Conservation (phyloP, 2,329 filamentous ascomycete genomes). For the Elsinoe necatrix region DNA sequence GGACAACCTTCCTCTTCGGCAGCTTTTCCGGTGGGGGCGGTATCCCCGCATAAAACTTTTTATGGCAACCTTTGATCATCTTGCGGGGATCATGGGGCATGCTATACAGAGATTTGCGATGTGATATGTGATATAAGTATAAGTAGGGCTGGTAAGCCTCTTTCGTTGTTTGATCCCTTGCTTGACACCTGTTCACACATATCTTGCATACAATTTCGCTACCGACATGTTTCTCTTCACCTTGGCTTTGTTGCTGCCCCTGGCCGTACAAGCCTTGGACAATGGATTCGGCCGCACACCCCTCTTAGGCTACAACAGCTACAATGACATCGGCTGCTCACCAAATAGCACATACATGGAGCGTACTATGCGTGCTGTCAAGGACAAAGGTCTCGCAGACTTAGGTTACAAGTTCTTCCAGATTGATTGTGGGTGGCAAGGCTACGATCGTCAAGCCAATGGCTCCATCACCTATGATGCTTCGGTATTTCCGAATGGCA, state of each 20-base stretch:
- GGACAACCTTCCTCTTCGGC: conserved; percentile 8
- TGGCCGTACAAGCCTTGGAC: conserved; percentile 18
- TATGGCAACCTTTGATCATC: conserved; percentile 2
- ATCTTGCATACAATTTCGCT: not conserved
- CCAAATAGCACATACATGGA: conserved; percentile 21
- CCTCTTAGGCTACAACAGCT: conserved; percentile 25
- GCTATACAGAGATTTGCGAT: not conserved
- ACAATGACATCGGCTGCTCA: conserved; percentile 23
- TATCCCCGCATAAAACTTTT: not conserved
- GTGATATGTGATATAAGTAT: not conserved
- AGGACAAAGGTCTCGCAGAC: conserved; percentile 13
- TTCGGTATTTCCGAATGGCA: conserved; percentile 43
- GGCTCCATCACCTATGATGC: conserved; percentile 45
- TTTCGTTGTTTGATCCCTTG: not conserved
- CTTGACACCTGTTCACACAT: not conserved
- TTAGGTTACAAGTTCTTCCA: conserved; percentile 51
- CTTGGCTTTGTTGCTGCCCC: not conserved
- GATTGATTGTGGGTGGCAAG: conserved; percentile 52
- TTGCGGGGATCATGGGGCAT: conserved; percentile 7
- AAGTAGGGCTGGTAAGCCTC: not conserved
- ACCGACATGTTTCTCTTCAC: not conserved
- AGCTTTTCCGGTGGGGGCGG: conserved; percentile 7
- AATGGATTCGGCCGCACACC: conserved; percentile 26
- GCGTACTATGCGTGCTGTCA: conserved; percentile 21
- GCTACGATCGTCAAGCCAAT: conserved; percentile 31